phyloP scores from a whole-genome alignment of 768 basidiomycete genomes.

The Xerocomellus chrysenteron region DNA sequence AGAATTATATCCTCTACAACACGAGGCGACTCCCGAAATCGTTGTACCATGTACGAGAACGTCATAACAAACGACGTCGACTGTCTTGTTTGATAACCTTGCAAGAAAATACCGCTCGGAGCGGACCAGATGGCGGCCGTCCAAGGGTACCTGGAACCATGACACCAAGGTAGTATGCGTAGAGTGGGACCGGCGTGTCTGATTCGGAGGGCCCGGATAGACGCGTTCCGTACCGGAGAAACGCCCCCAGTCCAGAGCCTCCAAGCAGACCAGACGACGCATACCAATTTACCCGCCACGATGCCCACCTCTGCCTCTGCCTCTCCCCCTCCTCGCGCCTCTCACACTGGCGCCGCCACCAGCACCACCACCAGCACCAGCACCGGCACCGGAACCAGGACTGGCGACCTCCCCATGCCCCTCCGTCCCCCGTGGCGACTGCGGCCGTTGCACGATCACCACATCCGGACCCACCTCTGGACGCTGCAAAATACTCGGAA shows the following conservation, averaged over 20 bases:
- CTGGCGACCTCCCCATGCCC: background rate
- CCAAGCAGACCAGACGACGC: background rate
- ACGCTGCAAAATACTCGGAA: conserved; percentile 28
- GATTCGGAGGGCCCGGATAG: background rate
- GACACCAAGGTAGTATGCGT: background rate
- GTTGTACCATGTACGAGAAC: too few relatives aligned
- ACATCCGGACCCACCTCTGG: conserved; percentile 18
- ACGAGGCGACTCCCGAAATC: too few relatives aligned
- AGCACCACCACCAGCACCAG: background rate
- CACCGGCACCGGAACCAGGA: conserved; percentile 1
- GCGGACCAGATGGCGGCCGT: background rate
- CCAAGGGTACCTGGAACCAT: background rate
- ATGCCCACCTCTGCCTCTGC: conserved; percentile 28
- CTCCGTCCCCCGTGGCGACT: conserved; percentile 8
- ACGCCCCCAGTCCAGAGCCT: background rate
- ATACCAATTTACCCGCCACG: conserved; percentile 25
- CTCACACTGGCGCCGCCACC: background rate
- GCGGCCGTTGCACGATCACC: conserved; percentile 11
- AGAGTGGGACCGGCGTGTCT: too few relatives aligned
- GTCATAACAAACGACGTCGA: background rate
- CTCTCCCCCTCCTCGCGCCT: conserved; percentile 31
- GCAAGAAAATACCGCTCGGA: background rate
- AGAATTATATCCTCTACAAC: too few relatives aligned
- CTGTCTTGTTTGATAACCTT: background rate
- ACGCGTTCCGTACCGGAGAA: background rate